Percentiles rank a stretch among this genome's conserved stretches.
phyloP scores from a whole-genome alignment of 306 rosid genomes.

The Trifolium dubium region DNA sequence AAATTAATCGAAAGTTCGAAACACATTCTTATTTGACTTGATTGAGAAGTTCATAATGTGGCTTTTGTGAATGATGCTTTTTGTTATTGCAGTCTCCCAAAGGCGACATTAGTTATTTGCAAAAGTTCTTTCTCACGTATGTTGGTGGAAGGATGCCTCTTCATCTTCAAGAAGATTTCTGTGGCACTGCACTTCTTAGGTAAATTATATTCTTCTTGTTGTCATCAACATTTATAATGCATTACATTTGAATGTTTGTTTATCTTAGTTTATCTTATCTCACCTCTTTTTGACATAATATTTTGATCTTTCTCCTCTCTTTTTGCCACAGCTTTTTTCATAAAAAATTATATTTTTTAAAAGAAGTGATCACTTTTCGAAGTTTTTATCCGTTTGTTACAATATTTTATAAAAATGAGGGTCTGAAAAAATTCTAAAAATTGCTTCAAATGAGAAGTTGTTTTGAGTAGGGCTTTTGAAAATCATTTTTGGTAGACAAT shows the following conservation, averaged over 20 bases:
- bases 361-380: not conserved
- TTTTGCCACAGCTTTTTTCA: too few species aligned
- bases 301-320: not conserved
- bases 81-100: conserved; percentile 73
- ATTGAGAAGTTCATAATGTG: conserved; percentile 31
- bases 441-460: too few species aligned
- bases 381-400: too few species aligned
- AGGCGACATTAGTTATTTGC: conserved; percentile 92
- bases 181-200: conserved; percentile 94
- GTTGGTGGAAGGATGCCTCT: conserved; percentile 90
- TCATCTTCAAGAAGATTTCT: conserved; percentile 92
- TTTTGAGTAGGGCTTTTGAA: too few species aligned
- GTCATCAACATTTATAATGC: not conserved
- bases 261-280: not conserved
- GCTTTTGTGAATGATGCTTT: conserved; percentile 35
- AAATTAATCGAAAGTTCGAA: not conserved
- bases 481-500: too few species aligned
- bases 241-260: conserved; percentile 25
- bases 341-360: too few species aligned
- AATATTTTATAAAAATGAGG: too few species aligned
- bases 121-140: conserved; percentile 84
- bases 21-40: not conserved
- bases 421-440: too few species aligned
- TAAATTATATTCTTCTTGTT: conserved; percentile 26
- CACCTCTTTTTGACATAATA: conserved; percentile 10